These are phyloP conservation scores for Mrakia blollopis DNA, from an alignment of 768 basidiomycete species.

Conservation along the genomic window DNA sequence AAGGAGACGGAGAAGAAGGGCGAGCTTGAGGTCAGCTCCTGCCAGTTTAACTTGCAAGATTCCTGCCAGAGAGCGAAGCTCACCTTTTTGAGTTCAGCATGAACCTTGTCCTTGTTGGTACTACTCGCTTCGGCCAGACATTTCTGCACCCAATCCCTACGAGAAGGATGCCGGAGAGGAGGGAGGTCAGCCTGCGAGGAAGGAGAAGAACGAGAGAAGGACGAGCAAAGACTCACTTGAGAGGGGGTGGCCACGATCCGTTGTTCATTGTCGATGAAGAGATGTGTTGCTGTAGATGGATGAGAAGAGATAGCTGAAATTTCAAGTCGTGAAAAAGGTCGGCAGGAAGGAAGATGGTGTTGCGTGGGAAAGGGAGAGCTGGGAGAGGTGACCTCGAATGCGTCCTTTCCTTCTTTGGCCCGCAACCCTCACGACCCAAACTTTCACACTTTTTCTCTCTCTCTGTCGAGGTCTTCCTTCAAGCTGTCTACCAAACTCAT, in stretches of 20 bases:
- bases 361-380: neutral
- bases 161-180: neutral
- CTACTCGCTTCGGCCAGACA: slow-evolving; percentile 89
- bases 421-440: neutral
- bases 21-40: neutral
- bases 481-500: slow-evolving; percentile 14
- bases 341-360: neutral
- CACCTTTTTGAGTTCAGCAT: slow-evolving; percentile 79
- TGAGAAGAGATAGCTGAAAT: neutral
- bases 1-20: neutral
- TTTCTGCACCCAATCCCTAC: slow-evolving; percentile 89
- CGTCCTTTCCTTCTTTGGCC: neutral
- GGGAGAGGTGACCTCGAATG: neutral
- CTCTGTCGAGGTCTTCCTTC: neutral
- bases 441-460: neutral
- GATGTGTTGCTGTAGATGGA: neutral
- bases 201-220: neutral
- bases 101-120: slow-evolving; percentile 76
- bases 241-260: slow-evolving; percentile 37
- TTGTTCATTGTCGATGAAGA: slow-evolving; percentile 26
- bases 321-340: neutral
- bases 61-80: slow-evolving; percentile 16
- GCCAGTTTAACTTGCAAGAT: neutral
- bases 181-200: neutral
- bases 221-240: slow-evolving; percentile 36